phyloP scores from a whole-genome alignment of 305 asterid species.

The Nicotiana rustica region DNA sequence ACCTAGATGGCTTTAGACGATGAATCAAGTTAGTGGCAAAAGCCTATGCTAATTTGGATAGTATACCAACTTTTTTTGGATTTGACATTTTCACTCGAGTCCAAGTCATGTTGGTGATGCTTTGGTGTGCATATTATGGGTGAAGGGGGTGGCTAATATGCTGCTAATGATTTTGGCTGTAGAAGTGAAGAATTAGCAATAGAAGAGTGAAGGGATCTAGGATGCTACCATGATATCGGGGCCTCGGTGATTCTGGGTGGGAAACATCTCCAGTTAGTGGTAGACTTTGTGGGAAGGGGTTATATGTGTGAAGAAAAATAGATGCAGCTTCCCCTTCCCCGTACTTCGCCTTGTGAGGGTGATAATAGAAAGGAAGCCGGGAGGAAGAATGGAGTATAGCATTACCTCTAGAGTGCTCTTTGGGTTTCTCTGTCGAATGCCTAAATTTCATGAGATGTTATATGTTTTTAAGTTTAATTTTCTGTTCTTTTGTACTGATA shows the following conservation, averaged over 20 bases:
- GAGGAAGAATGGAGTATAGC: too few relatives aligned
- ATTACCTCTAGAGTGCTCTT: neutral
- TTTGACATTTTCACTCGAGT: slow-evolving; percentile 25
- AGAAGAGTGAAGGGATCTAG: neutral
- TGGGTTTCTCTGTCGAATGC: neutral
- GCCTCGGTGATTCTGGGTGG: neutral
- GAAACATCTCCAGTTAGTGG: slow-evolving; percentile 1
- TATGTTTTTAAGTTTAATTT: neutral
- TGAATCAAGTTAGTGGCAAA: neutral
- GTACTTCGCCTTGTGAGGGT: neutral
- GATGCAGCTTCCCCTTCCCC: slow-evolving; percentile 12
- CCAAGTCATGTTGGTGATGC: slow-evolving; percentile 5
- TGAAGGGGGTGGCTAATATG: neutral
- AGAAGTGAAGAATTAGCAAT: neutral
- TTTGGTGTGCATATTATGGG: slow-evolving; percentile 29
- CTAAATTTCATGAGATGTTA: slow-evolving; percentile 4
- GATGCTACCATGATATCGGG: neutral
- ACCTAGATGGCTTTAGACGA: slow-evolving; percentile 2
- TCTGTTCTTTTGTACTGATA: slow-evolving; percentile 20
- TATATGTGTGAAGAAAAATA: neutral
- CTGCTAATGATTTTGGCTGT: neutral
- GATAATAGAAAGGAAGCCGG: too few relatives aligned
- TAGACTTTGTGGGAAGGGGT: slow-evolving; percentile 15
- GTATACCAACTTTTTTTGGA: neutral
- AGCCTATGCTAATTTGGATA: neutral